Base-by-base conservation (phyloP, 1,139 yeast species). In the Hemisphaericaspora lyxosophila region DNA sequence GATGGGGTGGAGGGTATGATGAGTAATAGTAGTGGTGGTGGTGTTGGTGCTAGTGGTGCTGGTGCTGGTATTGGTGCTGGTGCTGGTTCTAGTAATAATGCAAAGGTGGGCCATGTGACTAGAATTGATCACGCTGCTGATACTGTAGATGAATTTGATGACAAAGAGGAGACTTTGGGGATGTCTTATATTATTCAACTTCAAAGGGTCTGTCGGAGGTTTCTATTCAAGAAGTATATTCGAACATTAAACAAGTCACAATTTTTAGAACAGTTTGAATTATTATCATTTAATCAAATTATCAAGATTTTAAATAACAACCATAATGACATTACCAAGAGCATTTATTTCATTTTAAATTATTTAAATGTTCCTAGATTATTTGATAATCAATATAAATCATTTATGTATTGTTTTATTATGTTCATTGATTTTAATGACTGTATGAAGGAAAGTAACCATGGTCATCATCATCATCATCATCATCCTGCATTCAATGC, bases 401-500 rank as follows among this genome's bases (percentile, higher is more conserved):
- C 50, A 13, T 57, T 60, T 31, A 42, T 55, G 16, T 61, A 58
- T 43, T 48, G 59, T 7, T 57, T 60, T 37, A 48, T 59, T 8
- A 43, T 64, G 40, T 40, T 60, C 9, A 47, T 53, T 16, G 67
- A 64, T 31, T 50, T 50, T 32, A 44, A 46, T 19, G 57, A 47
- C n/a, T 48, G 57, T 14, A 37, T 44, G 34, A 30, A 29, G 1
- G 34, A 31, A 4, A n/a, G 15, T 17, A 13, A 13, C 7, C 28
- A 22, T 12, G 16, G 22, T 13, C 37, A 37, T 17, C 64, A 57
- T 31, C n/a, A 13, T 9, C 28, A 22, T 12, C 16, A 25, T 13
- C 37, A 37, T 17, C 64, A 57, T 31, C 62, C 68, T 0, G 63
- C 64, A 0, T 57, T 57, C 35, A 64, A 62, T 41, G 43, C 60